These are phyloP conservation scores for Knufia petricola DNA, from an alignment of 2,329 filamentous ascomycete genomes.

Conservation along the genomic window DNA sequence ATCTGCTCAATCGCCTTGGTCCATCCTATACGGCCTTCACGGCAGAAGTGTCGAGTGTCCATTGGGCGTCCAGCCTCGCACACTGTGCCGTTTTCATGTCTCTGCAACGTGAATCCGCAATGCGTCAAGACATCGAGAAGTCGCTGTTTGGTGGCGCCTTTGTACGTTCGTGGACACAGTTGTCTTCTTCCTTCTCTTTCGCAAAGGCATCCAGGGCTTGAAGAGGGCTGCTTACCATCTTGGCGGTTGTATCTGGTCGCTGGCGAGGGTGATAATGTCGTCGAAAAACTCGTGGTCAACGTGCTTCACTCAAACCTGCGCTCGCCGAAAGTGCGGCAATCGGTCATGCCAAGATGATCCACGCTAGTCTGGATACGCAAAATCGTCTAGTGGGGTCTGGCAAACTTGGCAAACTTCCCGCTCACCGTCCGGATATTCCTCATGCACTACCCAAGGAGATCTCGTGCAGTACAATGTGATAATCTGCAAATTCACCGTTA, in stretches of 20 bases:
- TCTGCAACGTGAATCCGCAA: too few species aligned
- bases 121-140: too few species aligned
- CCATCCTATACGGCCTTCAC: too few species aligned
- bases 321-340: constrained; percentile 11
- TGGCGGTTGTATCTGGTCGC: constrained; percentile 13
- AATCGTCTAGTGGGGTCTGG: too few species aligned
- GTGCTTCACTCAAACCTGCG: constrained; percentile 8
- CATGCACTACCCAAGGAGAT: background rate
- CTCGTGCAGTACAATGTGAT: background rate
- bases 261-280: constrained; percentile 9
- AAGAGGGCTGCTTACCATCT: constrained; percentile 23
- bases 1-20: too few species aligned
- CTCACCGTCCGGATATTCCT: background rate
- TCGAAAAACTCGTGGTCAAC: constrained; percentile 7
- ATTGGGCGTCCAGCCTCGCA: too few species aligned
- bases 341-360: constrained; percentile 17
- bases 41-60: too few species aligned
- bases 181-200: constrained; percentile 3
- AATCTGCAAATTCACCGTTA: background rate
- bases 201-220: background rate
- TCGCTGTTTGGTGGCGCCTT: too few species aligned
- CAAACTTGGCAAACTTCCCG: constrained; percentile 2
- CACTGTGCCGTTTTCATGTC: too few species aligned
- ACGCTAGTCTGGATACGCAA: constrained; percentile 10
- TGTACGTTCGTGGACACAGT: too few species aligned